These are phyloP conservation scores for Pleurotus ostreatus DNA, from an alignment of 768 basidiomycete genomes.

Conservation along the genomic window DNA sequence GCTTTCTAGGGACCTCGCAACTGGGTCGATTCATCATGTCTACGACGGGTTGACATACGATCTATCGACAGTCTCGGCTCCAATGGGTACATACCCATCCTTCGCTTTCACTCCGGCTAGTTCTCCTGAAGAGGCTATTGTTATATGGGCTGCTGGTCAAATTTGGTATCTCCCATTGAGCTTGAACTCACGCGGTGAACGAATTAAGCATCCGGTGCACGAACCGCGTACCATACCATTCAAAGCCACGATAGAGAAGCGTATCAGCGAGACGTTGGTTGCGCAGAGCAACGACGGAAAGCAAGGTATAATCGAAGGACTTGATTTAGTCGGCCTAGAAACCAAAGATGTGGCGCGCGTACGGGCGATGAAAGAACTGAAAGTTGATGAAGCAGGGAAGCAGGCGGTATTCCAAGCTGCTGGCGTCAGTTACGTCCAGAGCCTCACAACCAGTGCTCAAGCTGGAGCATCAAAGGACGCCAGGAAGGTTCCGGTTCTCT, in stretches of 20 bases:
- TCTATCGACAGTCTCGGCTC: slow-evolving; percentile 56
- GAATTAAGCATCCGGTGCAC: slow-evolving; percentile 28
- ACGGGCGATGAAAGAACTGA: slow-evolving; percentile 57
- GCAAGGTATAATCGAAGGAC: slow-evolving; percentile 9
- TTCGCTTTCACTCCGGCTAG: slow-evolving; percentile 59
- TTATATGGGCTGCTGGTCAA: slow-evolving; percentile 74
- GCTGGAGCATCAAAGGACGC: slow-evolving; percentile 18
- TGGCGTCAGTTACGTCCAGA: slow-evolving; percentile 51
- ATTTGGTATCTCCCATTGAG: slow-evolving; percentile 59
- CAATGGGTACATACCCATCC: slow-evolving; percentile 79
- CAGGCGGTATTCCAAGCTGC: slow-evolving; percentile 66
- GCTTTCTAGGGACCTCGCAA: slow-evolving; percentile 53
- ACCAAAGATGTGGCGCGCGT: slow-evolving; percentile 51
- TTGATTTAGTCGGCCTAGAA: slow-evolving; percentile 51
- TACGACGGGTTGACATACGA: slow-evolving; percentile 74
- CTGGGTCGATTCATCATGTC: slow-evolving; percentile 59
- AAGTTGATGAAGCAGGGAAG: slow-evolving; percentile 49
- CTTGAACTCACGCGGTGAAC: slow-evolving; percentile 51
- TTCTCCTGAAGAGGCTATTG: slow-evolving; percentile 43
- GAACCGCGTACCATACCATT: slow-evolving; percentile 51
- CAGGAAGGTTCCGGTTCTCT: slow-evolving; percentile 42
- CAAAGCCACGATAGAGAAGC: slow-evolving; percentile 59
- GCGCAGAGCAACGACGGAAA: slow-evolving; percentile 24
- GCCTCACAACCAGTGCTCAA: slow-evolving; percentile 20
- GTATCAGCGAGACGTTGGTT: slow-evolving; percentile 55